Evolutionary conservation across 2,329 filamentous ascomycete genomes (phyloP), one percentile per base, ranked within the genome.

Genomic region (Alternaria consortialis): DNA sequence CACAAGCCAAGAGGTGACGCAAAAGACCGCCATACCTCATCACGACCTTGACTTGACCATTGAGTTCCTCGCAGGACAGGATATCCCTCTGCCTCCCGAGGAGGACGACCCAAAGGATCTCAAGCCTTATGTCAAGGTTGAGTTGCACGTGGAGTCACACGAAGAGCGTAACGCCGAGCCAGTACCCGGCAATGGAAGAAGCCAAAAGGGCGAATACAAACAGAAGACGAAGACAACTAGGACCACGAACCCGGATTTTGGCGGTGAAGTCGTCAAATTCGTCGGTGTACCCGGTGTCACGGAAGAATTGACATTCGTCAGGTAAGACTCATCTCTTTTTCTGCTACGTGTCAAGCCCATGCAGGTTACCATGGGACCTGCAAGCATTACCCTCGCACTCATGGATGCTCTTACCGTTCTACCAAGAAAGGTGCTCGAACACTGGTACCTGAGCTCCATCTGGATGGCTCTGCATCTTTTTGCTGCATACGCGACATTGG

Each of bases 81-180:
- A 91, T 60, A 85, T 96, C 37, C 90, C 91, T 0, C 80, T 95
- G 0, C 86, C 91, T 31, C 77, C 81, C 2, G 82, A 83, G 31
- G 84, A 85, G 63, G 80, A 82, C 31, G 82, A 83, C 20, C 80
- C 83, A 23, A 85, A 84, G 63, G 82, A 85, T 23, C 91, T 95
- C 63, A 87, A 88, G 39, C 92, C 92, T 2, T 87, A 91, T 60
- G 86, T 97, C 70, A 93, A 90, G 74, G 90, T 90, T 64, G 91
- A 95, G 75, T 80, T 97, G 56, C 92, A 96, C 76, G 87, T 94
- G 15, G 93, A 95, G 73, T 91, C 83, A 57, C 81, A 80, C n/a
- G 82, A 84, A 54, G 83, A 86, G 64, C 79, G 79, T 5, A 76
- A 77, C 8, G 75, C 78, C 2, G 79, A 79, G 48, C 72, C 74